phyloP scores from a whole-genome alignment of 164 flowering plant species.

The Paratinospora sagittata region DNA sequence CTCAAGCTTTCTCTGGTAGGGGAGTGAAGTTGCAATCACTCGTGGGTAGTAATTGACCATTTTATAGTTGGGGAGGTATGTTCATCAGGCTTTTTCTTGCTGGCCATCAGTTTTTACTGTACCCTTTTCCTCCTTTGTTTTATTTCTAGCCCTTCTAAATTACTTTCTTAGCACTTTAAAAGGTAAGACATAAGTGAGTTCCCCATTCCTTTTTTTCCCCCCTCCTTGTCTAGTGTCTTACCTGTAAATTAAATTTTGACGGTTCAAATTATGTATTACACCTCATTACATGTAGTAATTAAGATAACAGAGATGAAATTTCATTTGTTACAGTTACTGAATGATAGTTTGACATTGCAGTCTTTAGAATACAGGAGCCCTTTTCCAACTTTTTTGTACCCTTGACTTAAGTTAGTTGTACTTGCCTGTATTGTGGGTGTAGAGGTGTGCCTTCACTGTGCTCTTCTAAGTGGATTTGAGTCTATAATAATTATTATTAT shows the following conservation, averaged over 20 bases:
- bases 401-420: too few relatives aligned
- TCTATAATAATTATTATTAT: too few relatives aligned
- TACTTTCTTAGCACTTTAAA: constrained; percentile 19
- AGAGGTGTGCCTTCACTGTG: too few relatives aligned
- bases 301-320: neutral
- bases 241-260: constrained; percentile 56
- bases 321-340: neutral
- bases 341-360: neutral
- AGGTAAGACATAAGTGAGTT: constrained; percentile 40
- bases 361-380: neutral
- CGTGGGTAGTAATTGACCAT: constrained; percentile 30
- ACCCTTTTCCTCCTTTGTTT: neutral
- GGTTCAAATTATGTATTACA: constrained; percentile 25
- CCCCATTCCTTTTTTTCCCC: constrained; percentile 11
- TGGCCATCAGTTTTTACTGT: constrained; percentile 12
- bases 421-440: too few relatives aligned
- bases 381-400: neutral
- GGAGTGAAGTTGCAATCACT: constrained; percentile 25
- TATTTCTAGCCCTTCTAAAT: neutral
- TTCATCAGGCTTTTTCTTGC: constrained; percentile 36
- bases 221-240: constrained; percentile 28
- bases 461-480: too few relatives aligned
- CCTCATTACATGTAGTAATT: constrained; percentile 10
- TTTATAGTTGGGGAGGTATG: constrained; percentile 29
- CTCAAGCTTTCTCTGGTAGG: constrained; percentile 20